These are phyloP conservation scores for Cytidiella melzeri DNA, from an alignment of 768 basidiomycete species.

Conservation along the genomic window DNA sequence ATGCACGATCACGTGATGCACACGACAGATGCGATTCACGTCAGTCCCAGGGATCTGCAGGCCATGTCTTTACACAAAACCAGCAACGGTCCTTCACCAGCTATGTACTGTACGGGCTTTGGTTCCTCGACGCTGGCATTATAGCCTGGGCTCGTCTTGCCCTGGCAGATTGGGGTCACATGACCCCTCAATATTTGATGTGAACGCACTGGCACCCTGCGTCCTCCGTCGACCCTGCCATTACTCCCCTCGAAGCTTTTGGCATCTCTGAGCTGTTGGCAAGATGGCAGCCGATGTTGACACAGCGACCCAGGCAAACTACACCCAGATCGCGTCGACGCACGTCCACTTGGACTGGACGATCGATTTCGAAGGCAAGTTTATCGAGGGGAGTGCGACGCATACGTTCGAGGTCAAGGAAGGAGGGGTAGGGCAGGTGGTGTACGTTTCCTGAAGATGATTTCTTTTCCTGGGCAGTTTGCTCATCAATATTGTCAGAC, in stretches of 20 bases:
- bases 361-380: conserved; percentile 61
- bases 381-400: conserved; percentile 57
- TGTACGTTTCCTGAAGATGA: conserved; percentile 45
- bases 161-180: too few species aligned
- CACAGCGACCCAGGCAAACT: conserved; percentile 83
- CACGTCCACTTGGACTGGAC: conserved; percentile 74
- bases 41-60: too few species aligned
- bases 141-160: too few species aligned
- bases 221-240: too few species aligned
- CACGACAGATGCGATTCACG: too few species aligned
- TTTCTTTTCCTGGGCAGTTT: neutral
- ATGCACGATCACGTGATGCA: neutral
- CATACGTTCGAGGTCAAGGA: conserved; percentile 55
- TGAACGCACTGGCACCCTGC: too few species aligned
- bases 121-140: too few species aligned
- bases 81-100: too few species aligned
- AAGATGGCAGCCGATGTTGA: conserved; percentile 22
- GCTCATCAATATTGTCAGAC: conserved; percentile 29
- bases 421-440: conserved; percentile 47
- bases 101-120: too few species aligned
- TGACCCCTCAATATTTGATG: too few species aligned
- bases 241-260: too few species aligned
- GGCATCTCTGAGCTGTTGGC: neutral
- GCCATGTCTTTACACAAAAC: too few species aligned
- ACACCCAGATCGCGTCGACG: conserved; percentile 55